Base-by-base conservation (phyloP, 192 early-diverging fungal genomes). In the Coemansia sp. region DNA sequence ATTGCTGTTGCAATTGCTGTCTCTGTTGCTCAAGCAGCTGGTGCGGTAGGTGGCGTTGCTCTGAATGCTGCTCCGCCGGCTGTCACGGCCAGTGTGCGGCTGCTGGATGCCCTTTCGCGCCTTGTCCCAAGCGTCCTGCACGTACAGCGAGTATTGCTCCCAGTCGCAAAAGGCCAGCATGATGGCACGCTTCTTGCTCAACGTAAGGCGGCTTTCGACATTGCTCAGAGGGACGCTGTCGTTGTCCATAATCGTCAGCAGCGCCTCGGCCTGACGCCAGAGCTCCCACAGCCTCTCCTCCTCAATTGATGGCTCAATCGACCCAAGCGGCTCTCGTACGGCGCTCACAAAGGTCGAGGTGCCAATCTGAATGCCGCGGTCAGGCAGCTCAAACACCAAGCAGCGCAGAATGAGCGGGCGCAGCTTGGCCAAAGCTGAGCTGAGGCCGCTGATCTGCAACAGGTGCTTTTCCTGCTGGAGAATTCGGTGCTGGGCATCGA, bases 261-360 rank as follows among this genome's bases (percentile, higher is more conserved):
- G 79, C 59, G 79, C 79, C 68, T 82, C 79, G 0, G 70, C 73
- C 70, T 82, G 73, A 23, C 79, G 79, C 79, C 73, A 82, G 53
- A 82, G 70, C 70, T 82, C 79, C 79, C 79, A 82, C 63, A 82
- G 73, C n/a, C 67, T 66, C 68, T 82, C 79, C 61, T 82, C 79
- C 59, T 82, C 79, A 0, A 82, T 65, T 21, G 79, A 82, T 50
- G 73, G 73, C 70, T 82, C 79, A 14, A 73, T 70, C 25, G 79
- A 82, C n/a, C 79, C 79, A 11, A 64, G 63, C 8, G 74, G 70
- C 61, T 82, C 79, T 36, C 79, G 70, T 3, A 68, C 57, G 6
- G 56, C 57, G 58, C 79, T 82, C 57, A 70, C 70, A 70, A 82
- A 82, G 7, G 73, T 62, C 8, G 64, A 60, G 6, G 79, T 82